Evolutionary conservation across 1,284 basidiomycete genomes (phyloP), one percentile per base, ranked within the genome.

Genomic region (Malassezia caprae): DNA sequence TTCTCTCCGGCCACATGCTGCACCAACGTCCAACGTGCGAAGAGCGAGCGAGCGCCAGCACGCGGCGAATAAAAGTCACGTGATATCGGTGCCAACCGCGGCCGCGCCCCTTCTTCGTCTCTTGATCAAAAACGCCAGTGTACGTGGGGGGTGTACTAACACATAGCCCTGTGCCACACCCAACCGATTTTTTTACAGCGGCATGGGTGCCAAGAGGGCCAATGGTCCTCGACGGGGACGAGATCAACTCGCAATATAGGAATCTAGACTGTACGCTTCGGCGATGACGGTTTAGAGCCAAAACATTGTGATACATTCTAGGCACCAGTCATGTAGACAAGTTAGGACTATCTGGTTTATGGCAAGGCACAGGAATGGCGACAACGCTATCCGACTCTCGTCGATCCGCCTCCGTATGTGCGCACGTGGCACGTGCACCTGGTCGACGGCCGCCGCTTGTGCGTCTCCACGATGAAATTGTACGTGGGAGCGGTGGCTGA

Each of bases 71-170:
- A 26, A 7, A 15, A 35, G 13, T 37, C 44, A 34, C 26, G 39
- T 58, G 48, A 32, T 10, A 43, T 27, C 35, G 5, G n/a, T 17
- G 10, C 10, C 6, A 21, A 12, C 17, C 30, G 45, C 39, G 26
- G 23, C 37, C 15, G 26, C n/a, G 45, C 35, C 8, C n/a, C 24
- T 30, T 32, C 41, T 46, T 62, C 56, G 51, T 47, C 47, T 57
- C 51, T 65, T 59, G 63, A 68, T 68, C 66, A 68, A 68, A 68
- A 68, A 58, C 42, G 55, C 63, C 62, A 68, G 66, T 62, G 66
- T 68, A 65, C 40, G 66, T 68, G 26, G 31, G n/a, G 26, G 44
- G 12, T 19, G 24, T 19, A 40, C 44, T 52, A 21, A 43, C 44
- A 1, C 17, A 47, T 56, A 67, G 65, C 65, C 59, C 61, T 62